Conservation (phyloP, 1,284 basidiomycete genomes). For the Cystobasidium sp. region DNA sequence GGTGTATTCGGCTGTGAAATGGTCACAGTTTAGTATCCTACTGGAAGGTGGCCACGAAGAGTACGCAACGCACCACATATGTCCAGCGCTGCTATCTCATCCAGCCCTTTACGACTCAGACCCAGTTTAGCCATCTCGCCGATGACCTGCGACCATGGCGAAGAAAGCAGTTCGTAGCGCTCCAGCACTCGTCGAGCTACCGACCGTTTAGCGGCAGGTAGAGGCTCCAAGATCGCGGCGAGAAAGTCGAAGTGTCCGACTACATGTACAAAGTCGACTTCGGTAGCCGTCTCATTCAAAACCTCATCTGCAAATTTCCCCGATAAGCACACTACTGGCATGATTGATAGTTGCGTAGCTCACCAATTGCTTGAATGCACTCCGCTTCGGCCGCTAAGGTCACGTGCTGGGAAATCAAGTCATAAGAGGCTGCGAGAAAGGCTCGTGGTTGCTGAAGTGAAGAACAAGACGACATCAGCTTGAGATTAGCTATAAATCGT, state of each 20-base stretch:
- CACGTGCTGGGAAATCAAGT: conserved; percentile 50
- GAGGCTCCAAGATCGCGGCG: conserved; percentile 18
- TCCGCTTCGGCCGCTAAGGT: conserved; percentile 52
- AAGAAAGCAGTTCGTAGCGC: conserved; percentile 48
- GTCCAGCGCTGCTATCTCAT: conserved; percentile 45
- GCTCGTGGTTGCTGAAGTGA: conserved; percentile 51
- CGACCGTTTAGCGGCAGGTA: conserved; percentile 15
- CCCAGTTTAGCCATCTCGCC: conserved; percentile 51
- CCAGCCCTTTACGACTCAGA: conserved; percentile 46
- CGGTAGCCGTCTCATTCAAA: conserved; percentile 46
- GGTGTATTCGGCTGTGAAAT: conserved; percentile 1
- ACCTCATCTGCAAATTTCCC: conserved; percentile 46
- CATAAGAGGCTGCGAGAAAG: conserved; percentile 52
- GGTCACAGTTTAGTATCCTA: no score
- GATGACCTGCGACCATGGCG: conserved; percentile 50
- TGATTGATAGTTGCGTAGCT: neutral
- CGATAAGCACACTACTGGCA: neutral
- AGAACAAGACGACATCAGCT: no score
- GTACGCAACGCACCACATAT: conserved; percentile 34
- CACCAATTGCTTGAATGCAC: conserved; percentile 43
- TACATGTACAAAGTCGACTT: conserved; percentile 48
- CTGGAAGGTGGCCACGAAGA: neutral
- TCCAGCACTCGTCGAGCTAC: conserved; percentile 44
- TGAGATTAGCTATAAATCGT: no score
- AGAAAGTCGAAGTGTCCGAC: conserved; percentile 52